Percentiles rank a stretch among this genome's conserved stretches.
Evolutionary conservation across 257 asterid species (phyloP).

Genomic region (Lithospermum erythrorhizon): DNA sequence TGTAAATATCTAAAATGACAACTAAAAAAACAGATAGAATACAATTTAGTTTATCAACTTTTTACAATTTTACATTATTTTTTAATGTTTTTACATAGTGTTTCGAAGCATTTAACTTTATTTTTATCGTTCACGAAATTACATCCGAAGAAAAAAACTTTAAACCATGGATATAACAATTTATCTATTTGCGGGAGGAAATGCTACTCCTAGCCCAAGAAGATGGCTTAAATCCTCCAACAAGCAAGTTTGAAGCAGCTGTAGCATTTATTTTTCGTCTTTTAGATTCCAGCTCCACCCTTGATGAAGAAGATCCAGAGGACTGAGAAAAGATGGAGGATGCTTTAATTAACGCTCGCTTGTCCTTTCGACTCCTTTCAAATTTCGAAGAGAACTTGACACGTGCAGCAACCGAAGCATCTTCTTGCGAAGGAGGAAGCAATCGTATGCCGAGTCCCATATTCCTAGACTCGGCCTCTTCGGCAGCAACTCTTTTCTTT

Average conservation of each 20-base stretch:
- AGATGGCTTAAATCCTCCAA: conserved; percentile 69
- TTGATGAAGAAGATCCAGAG: conserved; percentile 29
- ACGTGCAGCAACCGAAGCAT: conserved; percentile 48
- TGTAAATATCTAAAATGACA: no score
- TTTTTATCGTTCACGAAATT: background rate
- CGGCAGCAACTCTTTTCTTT: conserved; percentile 87
- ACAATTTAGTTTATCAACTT: no score
- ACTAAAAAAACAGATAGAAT: no score
- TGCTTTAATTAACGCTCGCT: conserved; percentile 62
- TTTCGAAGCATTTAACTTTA: no score
- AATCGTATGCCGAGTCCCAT: conserved; percentile 71
- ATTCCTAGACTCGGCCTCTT: conserved; percentile 59
- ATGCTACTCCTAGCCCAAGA: conserved; percentile 36
- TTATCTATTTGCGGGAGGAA: conserved; percentile 17
- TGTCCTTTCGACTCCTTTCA: conserved; percentile 60
- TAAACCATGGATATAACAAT: background rate
- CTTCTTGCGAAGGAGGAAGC: conserved; percentile 69
- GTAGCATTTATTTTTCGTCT: conserved; percentile 64
- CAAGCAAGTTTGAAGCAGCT: conserved; percentile 51
- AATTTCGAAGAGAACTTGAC: conserved; percentile 56
- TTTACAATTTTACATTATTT: no score
- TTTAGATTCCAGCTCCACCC: conserved; percentile 64
- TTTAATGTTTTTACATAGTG: no score
- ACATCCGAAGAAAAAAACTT: no score
- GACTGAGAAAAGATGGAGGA: conserved; percentile 75